phyloP scores from a whole-genome alignment of 2,329 filamentous ascomycete species.

The Fusarium paranaense region DNA sequence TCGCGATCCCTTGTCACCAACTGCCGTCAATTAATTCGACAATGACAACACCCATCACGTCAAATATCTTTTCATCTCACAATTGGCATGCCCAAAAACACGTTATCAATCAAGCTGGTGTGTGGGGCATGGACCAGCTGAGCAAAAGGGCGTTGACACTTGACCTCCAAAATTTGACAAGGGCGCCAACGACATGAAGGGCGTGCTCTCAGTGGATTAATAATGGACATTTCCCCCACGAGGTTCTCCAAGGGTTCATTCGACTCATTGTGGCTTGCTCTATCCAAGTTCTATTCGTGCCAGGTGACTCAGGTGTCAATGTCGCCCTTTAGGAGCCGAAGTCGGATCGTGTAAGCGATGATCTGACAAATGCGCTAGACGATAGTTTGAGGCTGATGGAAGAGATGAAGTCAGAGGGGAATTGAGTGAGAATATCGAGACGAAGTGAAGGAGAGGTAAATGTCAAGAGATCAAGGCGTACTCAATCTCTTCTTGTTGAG shows the following conservation, averaged over 20 bases:
- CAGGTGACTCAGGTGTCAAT: slow-evolving; percentile 23
- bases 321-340: slow-evolving; percentile 6
- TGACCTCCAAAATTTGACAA: slow-evolving; percentile 6
- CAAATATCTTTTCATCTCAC: not conserved
- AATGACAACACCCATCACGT: not conserved
- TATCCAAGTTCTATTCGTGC: slow-evolving; percentile 1
- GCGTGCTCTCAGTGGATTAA: slow-evolving; percentile 29
- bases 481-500: not conserved
- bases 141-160: slow-evolving; percentile 18
- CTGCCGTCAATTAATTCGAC: not conserved
- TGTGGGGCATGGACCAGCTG: not conserved
- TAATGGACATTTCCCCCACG: slow-evolving; percentile 25
- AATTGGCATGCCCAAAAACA: not conserved
- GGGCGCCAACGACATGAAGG: slow-evolving; percentile 33
- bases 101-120: not conserved
- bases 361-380: not conserved
- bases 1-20: not conserved
- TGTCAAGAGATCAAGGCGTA: not conserved
- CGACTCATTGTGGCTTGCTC: slow-evolving; percentile 24
- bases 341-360: slow-evolving; percentile 10
- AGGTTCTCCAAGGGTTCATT: not conserved
- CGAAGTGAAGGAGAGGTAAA: not conserved
- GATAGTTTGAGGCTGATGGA: not conserved
- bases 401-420: not conserved
- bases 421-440: not conserved